Evolutionary conservation across 768 basidiomycete genomes (phyloP).

Genomic region (Suillus paluster): DNA sequence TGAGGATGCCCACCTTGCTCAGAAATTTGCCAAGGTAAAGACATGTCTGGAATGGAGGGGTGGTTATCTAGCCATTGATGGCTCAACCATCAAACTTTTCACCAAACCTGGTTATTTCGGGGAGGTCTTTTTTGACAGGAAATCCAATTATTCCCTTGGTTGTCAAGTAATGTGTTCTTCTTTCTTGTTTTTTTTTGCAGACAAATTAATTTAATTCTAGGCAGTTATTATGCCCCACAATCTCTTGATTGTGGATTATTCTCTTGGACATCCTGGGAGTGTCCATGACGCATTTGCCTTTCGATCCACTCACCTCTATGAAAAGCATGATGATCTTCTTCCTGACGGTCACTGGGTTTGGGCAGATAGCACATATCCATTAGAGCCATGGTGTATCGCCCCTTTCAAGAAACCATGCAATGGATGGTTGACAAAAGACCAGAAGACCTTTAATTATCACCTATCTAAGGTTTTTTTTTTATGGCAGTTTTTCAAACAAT

Average conservation of each 20-base stretch:
- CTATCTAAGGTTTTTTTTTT: too few species aligned
- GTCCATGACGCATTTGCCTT: slow-evolving; percentile 13
- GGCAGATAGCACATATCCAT: slow-evolving; percentile 19
- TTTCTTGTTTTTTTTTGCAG: slow-evolving; percentile 31
- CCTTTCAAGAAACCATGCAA: too few species aligned
- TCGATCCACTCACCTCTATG: background rate
- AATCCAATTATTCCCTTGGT: slow-evolving; percentile 19
- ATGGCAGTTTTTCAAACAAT: too few species aligned
- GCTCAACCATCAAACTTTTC: slow-evolving; percentile 27
- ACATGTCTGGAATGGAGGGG: slow-evolving; percentile 41
- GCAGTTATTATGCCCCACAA: slow-evolving; percentile 15
- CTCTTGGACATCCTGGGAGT: slow-evolving; percentile 12
- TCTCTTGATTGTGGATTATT: slow-evolving; percentile 14
- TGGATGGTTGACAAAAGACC: too few species aligned
- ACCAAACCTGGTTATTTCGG: slow-evolving; percentile 7
- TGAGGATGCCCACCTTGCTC: slow-evolving; percentile 24
- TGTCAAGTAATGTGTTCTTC: slow-evolving; percentile 13
- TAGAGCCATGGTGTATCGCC: slow-evolving; percentile 11
- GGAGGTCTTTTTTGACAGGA: slow-evolving; percentile 17
- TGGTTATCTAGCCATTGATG: slow-evolving; percentile 44
- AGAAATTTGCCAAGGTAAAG: slow-evolving; percentile 37
- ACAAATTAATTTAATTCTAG: slow-evolving; percentile 15
- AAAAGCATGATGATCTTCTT: background rate
- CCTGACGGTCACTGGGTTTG: slow-evolving; percentile 14
- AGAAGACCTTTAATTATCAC: too few species aligned